A percentile compares a stretch with the other conserved stretches of the same genome.
Evolutionary conservation across 1,284 basidiomycete genomes (phyloP).

Genomic region (Apiotrichum sp.): DNA sequence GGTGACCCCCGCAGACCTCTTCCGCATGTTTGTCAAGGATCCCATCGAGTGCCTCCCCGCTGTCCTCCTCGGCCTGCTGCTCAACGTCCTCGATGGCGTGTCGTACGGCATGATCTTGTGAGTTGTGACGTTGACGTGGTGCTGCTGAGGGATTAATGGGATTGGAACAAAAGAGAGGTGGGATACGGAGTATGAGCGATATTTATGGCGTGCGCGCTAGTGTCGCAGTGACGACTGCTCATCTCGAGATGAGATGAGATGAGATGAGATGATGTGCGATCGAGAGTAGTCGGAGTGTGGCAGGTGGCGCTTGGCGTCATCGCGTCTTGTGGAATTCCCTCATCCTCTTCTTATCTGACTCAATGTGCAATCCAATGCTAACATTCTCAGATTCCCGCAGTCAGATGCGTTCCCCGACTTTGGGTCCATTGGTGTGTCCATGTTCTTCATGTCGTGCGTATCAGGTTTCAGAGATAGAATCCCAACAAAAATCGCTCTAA

Average conservation of each 20-base stretch:
- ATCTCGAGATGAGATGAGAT: too few species aligned
- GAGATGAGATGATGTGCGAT: too few species aligned
- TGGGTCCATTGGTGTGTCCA: slow-evolving; percentile 84
- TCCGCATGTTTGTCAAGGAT: slow-evolving; percentile 47
- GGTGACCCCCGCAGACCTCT: slow-evolving; percentile 35
- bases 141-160: too few species aligned
- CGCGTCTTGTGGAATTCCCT: too few species aligned
- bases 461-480: slow-evolving; percentile 31
- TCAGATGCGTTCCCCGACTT: slow-evolving; percentile 72
- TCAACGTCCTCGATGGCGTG: slow-evolving; percentile 92
- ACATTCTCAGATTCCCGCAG: slow-evolving; percentile 65
- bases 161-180: too few species aligned
- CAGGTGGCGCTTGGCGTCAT: too few species aligned
- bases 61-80: slow-evolving; percentile 73
- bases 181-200: too few species aligned
- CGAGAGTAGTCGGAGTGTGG: too few species aligned
- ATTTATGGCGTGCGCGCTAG: too few species aligned
- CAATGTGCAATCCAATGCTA: too few species aligned
- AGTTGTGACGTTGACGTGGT: slow-evolving; percentile 37
- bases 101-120: slow-evolving; percentile 61
- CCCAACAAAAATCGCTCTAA: not conserved
- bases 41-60: slow-evolving; percentile 61
- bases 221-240: too few species aligned
- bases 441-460: slow-evolving; percentile 76
- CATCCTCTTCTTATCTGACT: too few species aligned